phyloP scores from a whole-genome alignment of 352 stramenopile species.

The Pseudoperonospora humuli region DNA sequence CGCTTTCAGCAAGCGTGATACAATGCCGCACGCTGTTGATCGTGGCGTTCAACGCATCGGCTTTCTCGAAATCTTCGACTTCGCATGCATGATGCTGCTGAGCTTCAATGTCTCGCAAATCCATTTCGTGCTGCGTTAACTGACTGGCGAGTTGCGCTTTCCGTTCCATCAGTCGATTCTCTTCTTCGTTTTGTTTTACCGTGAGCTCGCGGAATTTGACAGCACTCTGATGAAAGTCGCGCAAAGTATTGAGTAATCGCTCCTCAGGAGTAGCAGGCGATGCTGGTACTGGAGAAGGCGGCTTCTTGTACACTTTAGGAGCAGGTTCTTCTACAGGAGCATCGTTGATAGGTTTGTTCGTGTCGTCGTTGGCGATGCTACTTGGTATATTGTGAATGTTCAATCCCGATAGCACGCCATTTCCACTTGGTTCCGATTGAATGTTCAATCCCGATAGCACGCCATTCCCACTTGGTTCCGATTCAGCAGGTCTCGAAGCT shows the following conservation, averaged over 20 bases:
- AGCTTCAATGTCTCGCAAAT: slow-evolving; percentile 69
- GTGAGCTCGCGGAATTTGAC: slow-evolving; percentile 55
- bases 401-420: slow-evolving; percentile 45
- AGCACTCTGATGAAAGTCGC: slow-evolving; percentile 68
- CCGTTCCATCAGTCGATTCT: slow-evolving; percentile 60
- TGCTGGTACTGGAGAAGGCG: slow-evolving; percentile 16
- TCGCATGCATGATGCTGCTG: slow-evolving; percentile 75
- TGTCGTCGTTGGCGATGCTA: slow-evolving; percentile 13
- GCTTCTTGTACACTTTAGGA: slow-evolving; percentile 22
- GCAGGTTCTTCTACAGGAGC: slow-evolving; percentile 8
- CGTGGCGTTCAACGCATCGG: slow-evolving; percentile 67
- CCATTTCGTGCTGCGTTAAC: slow-evolving; percentile 72
- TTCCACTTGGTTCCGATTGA: slow-evolving; percentile 19
- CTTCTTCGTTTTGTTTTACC: slow-evolving; percentile 66
- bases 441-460: slow-evolving; percentile 49
- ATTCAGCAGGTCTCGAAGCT: slow-evolving; percentile 8
- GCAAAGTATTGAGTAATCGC: slow-evolving; percentile 53
- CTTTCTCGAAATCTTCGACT: slow-evolving; percentile 81
- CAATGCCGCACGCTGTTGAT: slow-evolving; percentile 78
- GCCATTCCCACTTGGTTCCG: slow-evolving; percentile 22
- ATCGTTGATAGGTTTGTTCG: slow-evolving; percentile 7
- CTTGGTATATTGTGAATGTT: too few species aligned
- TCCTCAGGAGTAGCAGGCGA: slow-evolving; percentile 49
- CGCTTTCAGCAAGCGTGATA: slow-evolving; percentile 73
- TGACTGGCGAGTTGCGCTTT: slow-evolving; percentile 57